Evolutionary conservation across 106 monocot species (phyloP), one percentile per base, ranked within the genome.

Genomic region (Iris macrosiphon): DNA sequence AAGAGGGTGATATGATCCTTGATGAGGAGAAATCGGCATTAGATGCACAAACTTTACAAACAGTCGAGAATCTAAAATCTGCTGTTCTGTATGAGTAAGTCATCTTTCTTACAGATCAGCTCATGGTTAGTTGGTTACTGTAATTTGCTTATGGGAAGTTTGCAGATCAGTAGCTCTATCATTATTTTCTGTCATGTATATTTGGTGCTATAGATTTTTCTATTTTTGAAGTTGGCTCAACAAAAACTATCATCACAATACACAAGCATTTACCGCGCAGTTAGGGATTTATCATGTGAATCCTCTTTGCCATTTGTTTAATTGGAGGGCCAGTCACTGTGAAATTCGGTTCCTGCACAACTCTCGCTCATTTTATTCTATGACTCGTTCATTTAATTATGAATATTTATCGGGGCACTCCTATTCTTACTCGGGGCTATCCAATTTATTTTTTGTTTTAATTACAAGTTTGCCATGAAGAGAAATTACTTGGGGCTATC

Each of bases 21-120:
- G 83, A 91, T 57, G 90, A 87, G 71, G 87, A 87, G 52, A 69
- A 78, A 73, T 40, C 64, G 28, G 35, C 45, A 20, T 68, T 98
- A 35, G 69, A 91, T 64, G 31, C 71, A 25, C 79, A 73, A 51
- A 81, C 80, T 28, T 62, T 55, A 45, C 74, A 65, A 40, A 49
- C 69, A 38, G 78, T 98, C 37, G 64, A 80, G 46, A 70, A 78
- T 20, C 53, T 96, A 37, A 89, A 85, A 60, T 77, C 75, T 31
- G 71, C 72, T 53, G 32, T 79, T 19, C 17, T 30, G 25, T 65
- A 59, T 30, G 72, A 79, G 95, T 96, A 76, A 74, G 73, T 31
- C 12, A 15, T 66, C 49, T 53, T 15, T 52, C 25, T 20, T 34
- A 2, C 18, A 1, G 30, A 56, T 40, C 18, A 12, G 8, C 31